Conservation (phyloP, 2,329 filamentous ascomycete genomes). For the Ascochyta viciae-villosae region DNA sequence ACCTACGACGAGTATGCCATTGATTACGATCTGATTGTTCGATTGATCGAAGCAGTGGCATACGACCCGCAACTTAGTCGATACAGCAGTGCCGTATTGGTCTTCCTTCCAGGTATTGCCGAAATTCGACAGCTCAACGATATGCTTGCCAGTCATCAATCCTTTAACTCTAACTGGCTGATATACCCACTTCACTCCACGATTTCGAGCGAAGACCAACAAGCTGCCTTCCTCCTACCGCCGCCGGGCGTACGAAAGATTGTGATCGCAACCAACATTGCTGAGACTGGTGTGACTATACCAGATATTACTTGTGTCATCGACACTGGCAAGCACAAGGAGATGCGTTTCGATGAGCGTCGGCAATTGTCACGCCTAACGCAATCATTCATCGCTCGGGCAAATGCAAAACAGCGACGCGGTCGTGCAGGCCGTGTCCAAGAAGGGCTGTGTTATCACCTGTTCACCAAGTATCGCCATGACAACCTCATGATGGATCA, state of each 20-base stretch:
- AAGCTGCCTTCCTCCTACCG: slow-evolving; percentile 87
- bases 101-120: slow-evolving; percentile 93
- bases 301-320: slow-evolving; percentile 97
- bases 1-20: slow-evolving; percentile 91
- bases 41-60: slow-evolving; percentile 78
- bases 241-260: slow-evolving; percentile 86
- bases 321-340: slow-evolving; percentile 94
- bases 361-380: slow-evolving; percentile 88
- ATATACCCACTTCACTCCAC: slow-evolving; percentile 92
- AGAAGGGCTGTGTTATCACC: slow-evolving; percentile 91
- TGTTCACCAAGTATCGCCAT: slow-evolving; percentile 90
- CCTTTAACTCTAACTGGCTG: slow-evolving; percentile 79
- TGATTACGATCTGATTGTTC: slow-evolving; percentile 84
- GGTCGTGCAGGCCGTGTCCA: slow-evolving; percentile 96
- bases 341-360: slow-evolving; percentile 95
- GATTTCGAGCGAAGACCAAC: slow-evolving; percentile 95
- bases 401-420: slow-evolving; percentile 93
- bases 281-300: slow-evolving; percentile 97
- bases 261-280: slow-evolving; percentile 96
- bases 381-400: slow-evolving; percentile 93
- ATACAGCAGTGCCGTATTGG: slow-evolving; percentile 90
- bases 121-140: slow-evolving; percentile 92
- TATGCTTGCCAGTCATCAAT: slow-evolving; percentile 76
- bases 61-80: slow-evolving; percentile 68
- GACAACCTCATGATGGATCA: slow-evolving; percentile 86